Percentiles rank a stretch among this genome's conserved stretches.
Evolutionary conservation across 495 filamentous ascomycete species (phyloP).

Genomic region (Sabuloglossum arenarium): DNA sequence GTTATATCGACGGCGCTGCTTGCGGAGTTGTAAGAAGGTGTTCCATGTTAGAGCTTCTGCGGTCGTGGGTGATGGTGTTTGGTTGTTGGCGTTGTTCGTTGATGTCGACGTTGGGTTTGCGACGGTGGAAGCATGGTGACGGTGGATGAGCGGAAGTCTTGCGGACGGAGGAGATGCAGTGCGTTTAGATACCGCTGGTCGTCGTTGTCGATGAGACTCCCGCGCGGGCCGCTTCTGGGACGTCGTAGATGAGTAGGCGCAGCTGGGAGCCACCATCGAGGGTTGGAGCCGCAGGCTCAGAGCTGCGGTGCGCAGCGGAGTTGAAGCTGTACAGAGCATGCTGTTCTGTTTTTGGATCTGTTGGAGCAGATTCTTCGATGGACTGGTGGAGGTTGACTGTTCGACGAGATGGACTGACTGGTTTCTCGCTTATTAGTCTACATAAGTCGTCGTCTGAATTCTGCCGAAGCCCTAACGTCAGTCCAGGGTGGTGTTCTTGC

Average conservation of each 20-base stretch:
- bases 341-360: too few relatives aligned
- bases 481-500: too few relatives aligned
- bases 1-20: constrained; percentile 62
- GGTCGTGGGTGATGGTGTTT: too few relatives aligned
- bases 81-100: constrained; percentile 14
- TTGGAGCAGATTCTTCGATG: too few relatives aligned
- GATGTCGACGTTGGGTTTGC: constrained; percentile 7
- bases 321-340: background rate
- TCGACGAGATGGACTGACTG: too few relatives aligned
- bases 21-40: constrained; percentile 77
- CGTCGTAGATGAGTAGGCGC: background rate
- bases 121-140: background rate
- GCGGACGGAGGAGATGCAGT: background rate
- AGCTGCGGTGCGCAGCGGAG: background rate
- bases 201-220: too few relatives aligned
- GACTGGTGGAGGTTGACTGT: too few relatives aligned
- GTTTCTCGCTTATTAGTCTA: too few relatives aligned
- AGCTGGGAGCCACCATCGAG: background rate
- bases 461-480: too few relatives aligned
- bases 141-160: background rate
- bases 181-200: background rate
- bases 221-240: too few relatives aligned
- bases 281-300: background rate
- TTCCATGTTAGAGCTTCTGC: constrained; percentile 58
- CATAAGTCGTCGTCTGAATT: too few relatives aligned